Evolutionary conservation across 192 early-diverging fungal species (phyloP), one percentile per base, ranked within the genome.

Genomic region (Chytriomyces hyalinus): DNA sequence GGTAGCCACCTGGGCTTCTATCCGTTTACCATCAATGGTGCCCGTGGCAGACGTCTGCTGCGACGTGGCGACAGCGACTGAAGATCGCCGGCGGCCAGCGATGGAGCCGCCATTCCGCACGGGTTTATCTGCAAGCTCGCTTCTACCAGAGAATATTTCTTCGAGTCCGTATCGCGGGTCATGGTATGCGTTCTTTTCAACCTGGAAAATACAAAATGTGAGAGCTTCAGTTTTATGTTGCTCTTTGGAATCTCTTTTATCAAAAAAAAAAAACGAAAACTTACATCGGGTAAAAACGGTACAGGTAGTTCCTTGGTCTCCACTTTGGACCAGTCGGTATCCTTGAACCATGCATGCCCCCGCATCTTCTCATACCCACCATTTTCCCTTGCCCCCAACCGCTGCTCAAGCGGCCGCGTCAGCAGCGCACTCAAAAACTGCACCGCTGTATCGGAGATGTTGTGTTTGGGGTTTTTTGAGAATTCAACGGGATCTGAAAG

Each of bases 241-340:
- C 43, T n/a, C 13, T 0, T 5, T 11, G 49, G 36, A 36, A 36
- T 36, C 36, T 36, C 36, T 36, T 2, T 36, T 68, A 65, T 24
- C 13, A 43, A 68, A 17, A 0, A 68, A 20, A 68, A 20, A 1
- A 3, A 60, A 86, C 87, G 0, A 26, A n/a, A n/a, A n/a, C n/a
- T 87, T 87, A 93, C 92, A 83, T 93, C 92, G 57, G 97, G 97
- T 8, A 89, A 81, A 80, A 97, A 98, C 7, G 95, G 93, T 36
- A 96, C 94, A 6, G 76, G 73, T 0, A 90, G 81, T 73, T 91
- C 82, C 82, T 92, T 94, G 11, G 83, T 73, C 43, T 91, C 91
- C 36, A 97, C 83, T 43, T 80, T 80, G n/a, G 83, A 80, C 96
- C 96, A 98, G 47, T 93, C 89, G 51, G 93, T 86, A 28, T 83